Base-by-base conservation (phyloP, 2,329 filamentous ascomycete species). In the Aspergillus cejpii region DNA sequence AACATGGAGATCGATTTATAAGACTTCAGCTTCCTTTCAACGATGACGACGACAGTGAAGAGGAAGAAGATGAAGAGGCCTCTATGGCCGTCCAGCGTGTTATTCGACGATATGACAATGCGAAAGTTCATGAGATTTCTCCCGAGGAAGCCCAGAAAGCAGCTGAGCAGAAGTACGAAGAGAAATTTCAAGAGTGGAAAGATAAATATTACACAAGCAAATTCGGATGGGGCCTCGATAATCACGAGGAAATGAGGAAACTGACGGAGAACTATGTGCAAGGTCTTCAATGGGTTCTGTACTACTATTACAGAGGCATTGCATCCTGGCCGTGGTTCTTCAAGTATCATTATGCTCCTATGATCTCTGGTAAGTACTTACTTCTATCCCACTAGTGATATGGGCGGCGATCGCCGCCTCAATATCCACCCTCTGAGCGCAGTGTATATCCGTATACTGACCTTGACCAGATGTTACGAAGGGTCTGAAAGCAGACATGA, bases 251-350 rank as follows among this genome's bases (percentile, higher is more conserved):
- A 65, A 76, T 97, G 61, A 83, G 75, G 43, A 83, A 85, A 52
- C 74, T 98, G 49, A 85, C 87, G 20, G 89, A 97, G 68, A 98
- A 97, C 68, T 98, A 98, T 59, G 89, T 98, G 5, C 87, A 98
- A 69, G 92, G 92, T 49, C 72, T 98, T 49, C 92, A 98, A 65
- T 98, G 92, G 94, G 92, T 98, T 34, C 74, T 98, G 39, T 96
- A 85, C 68, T 98, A 98, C 73, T 98, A 98, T 69, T 98, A 98
- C 70, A 84, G 84, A 43, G 92, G 92, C 50, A 92, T 98, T 48
- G 92, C 88, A 12, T 97, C 91, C 10, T 98, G 92, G 92, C 89
- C 92, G 11, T 98, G 92, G 92, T 98, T 87, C 70, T 98, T 96
- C 68, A 76, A 77, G 49, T 98, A 95, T 67, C 94, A 98, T 69